Base-by-base conservation (phyloP, 352 stramenopile genomes). In the Globisporangium splendens region DNA sequence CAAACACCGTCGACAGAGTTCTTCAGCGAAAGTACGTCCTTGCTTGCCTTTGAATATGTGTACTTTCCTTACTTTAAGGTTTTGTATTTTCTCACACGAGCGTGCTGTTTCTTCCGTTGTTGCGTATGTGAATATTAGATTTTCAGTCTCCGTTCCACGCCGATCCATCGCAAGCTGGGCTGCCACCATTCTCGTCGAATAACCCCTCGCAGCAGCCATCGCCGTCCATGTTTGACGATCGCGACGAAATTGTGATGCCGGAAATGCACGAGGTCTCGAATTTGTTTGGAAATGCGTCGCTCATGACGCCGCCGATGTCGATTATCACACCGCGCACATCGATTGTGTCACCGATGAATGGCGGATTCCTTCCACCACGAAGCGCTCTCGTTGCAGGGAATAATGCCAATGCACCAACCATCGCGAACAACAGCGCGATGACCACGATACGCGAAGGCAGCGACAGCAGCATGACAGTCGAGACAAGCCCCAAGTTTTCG, bases 401-500 rank as follows among this genome's bases (percentile, higher is more conserved):
- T 22, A 48, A 14, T 48, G 18, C 33, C 17, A 38, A 2, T 39
- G 35, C 50, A 17, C 14, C 52, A 8, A 18, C 15, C 13, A 24
- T 17, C 5, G 42, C 28, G 51, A 66, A 18, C 58, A 62, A 46
- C 31, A 66, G 13, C 50, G 33, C 11, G 62, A 72, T 39, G 50
- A n/a, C 21, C 44, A 50, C 17, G 20, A 39, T 22, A 28, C 39
- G 56, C 21, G 51, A 31, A 33, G 51, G 22, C 18, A 21, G 2
- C 39, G 17, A 14, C 39, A 17, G 28, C 11, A 44, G 48, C 24
- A 50, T 72, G 18, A 39, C 61, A 24, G 50, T 66, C 56, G 52
- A 69, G 12, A 20, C 54, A 18, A 50, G 22, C 28, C 63, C 64
- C 13, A 90, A 88, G 47, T 83, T 89, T 50, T 88, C 78, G 7